phyloP scores from a whole-genome alignment of 768 basidiomycete species.

The Cyclocybe aegerita region DNA sequence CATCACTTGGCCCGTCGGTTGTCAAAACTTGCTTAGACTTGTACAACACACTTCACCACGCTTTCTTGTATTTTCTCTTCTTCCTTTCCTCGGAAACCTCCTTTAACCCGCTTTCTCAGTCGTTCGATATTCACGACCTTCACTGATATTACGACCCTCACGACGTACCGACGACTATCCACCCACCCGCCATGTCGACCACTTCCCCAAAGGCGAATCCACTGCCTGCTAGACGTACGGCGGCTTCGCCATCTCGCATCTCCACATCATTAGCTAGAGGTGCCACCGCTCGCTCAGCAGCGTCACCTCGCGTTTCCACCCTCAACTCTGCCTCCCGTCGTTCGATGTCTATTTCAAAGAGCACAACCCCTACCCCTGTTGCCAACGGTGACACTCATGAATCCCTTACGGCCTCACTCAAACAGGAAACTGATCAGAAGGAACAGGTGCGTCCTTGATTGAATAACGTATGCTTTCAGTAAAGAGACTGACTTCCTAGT shows the following conservation, averaged over 20 bases:
- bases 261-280: constrained; percentile 48
- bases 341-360: constrained; percentile 43
- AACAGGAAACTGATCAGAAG: constrained; percentile 78
- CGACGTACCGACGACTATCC: background rate
- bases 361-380: constrained; percentile 38
- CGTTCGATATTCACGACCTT: constrained; percentile 2
- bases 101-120: background rate
- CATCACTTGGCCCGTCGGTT: too few species aligned
- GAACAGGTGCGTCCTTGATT: constrained; percentile 57
- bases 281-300: constrained; percentile 66
- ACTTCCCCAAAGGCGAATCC: constrained; percentile 47
- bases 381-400: constrained; percentile 52
- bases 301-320: constrained; percentile 57
- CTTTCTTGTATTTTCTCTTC: constrained; percentile 4
- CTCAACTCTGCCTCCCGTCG: constrained; percentile 47
- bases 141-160: constrained; percentile 12
- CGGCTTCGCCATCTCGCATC: constrained; percentile 42
- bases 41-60: constrained; percentile 3
- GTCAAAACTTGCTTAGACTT: background rate
- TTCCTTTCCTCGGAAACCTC: constrained; percentile 2
- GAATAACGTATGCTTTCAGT: background rate
- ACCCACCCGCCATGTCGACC: constrained; percentile 37
- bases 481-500: background rate
- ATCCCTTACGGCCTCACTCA: constrained; percentile 59
- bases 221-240: constrained; percentile 43